These are phyloP conservation scores for Geosmithia morbida DNA, from an alignment of 2,329 filamentous ascomycete species.

Conservation along the genomic window DNA sequence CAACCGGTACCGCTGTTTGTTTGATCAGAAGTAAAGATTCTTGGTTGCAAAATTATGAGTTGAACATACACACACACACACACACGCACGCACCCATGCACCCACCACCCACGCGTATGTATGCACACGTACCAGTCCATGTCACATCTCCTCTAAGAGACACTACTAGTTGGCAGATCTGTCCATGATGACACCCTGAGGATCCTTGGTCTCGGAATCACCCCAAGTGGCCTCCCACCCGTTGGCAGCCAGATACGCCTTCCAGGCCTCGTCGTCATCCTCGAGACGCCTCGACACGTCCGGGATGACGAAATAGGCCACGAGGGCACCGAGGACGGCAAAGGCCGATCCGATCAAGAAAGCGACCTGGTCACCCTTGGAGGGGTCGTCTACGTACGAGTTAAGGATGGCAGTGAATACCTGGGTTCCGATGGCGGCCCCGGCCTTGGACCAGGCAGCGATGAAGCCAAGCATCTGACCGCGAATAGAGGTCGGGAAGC, in stretches of 20 bases:
- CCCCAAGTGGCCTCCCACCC: conserved; percentile 14
- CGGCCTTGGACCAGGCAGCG: conserved; percentile 31
- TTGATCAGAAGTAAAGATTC: no score
- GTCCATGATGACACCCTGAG: background rate
- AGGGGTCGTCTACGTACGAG: conserved; percentile 19
- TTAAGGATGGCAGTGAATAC: conserved; percentile 35
- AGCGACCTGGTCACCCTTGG: conserved; percentile 30
- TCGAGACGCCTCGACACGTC: conserved; percentile 11
- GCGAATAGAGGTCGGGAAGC: conserved; percentile 32
- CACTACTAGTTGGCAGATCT: no score
- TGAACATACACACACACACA: no score
- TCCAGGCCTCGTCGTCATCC: conserved; percentile 15
- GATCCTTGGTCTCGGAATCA: conserved; percentile 11
- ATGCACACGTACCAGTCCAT: no score
- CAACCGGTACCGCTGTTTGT: no score
- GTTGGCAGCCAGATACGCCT: conserved; percentile 12
- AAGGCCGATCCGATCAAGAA: conserved; percentile 37
- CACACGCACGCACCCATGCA: no score
- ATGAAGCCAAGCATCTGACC: conserved; percentile 34
- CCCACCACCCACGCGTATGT: no score
- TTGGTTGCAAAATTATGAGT: no score
- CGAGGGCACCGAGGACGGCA: conserved; percentile 26
- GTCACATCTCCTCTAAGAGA: no score
- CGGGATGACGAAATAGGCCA: conserved; percentile 28
- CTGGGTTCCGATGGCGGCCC: conserved; percentile 32